Conservation (phyloP, 2,329 filamentous ascomycete species). For the Camptophora hylomeconis region DNA sequence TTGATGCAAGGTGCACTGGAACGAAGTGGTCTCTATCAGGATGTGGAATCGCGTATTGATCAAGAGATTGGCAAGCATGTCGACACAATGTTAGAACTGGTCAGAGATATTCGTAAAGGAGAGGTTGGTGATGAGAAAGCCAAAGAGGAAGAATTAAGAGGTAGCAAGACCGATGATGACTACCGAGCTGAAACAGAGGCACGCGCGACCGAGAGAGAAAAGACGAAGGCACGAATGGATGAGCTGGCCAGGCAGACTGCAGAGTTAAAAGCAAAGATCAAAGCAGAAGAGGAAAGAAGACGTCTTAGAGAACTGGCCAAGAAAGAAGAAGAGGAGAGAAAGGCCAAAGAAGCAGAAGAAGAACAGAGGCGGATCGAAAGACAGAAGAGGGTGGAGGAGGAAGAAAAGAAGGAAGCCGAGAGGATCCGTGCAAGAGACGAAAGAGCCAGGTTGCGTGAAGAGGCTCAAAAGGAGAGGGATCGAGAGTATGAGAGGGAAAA, state of each 20-base stretch:
- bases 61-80: constrained; percentile 41
- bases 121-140: constrained; percentile 46
- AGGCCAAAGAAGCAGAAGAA: constrained; percentile 30
- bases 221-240: constrained; percentile 30
- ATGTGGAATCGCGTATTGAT: constrained; percentile 42
- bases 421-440: constrained; percentile 37
- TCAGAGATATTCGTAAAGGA: constrained; percentile 43
- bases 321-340: constrained; percentile 29
- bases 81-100: constrained; percentile 37
- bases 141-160: constrained; percentile 39
- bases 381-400: constrained; percentile 38
- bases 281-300: constrained; percentile 27
- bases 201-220: constrained; percentile 39
- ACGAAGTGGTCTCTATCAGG: constrained; percentile 48
- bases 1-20: constrained; percentile 53
- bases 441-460: constrained; percentile 29
- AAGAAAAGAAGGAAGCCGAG: constrained; percentile 40
- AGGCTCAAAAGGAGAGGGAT: constrained; percentile 30
- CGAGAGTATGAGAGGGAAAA: constrained; percentile 22
- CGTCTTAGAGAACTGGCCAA: constrained; percentile 25
- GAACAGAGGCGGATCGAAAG: constrained; percentile 36
- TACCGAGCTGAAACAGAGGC: constrained; percentile 42
- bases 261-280: constrained; percentile 32
- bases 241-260: constrained; percentile 38
- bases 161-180: constrained; percentile 47